Evolutionary conservation across 257 asterid genomes (phyloP).

Genomic region (Capsicum pubescens): DNA sequence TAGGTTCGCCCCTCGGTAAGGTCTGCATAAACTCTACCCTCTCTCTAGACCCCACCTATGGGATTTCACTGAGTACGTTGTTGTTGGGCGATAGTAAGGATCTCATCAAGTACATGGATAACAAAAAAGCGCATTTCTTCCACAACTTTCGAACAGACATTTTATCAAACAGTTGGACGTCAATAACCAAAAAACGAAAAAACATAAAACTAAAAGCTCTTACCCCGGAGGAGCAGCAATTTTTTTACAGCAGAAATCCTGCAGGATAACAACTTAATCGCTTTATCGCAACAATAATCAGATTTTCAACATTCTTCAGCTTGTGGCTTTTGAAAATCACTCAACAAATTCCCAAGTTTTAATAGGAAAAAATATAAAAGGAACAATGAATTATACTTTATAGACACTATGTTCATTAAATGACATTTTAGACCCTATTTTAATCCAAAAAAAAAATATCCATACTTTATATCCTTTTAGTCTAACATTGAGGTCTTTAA

Average conservation of each 20-base stretch:
- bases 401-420: not conserved
- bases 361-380: not conserved
- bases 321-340: too few species aligned
- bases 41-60: too few species aligned
- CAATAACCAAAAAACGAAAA: not conserved
- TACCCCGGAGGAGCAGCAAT: not conserved
- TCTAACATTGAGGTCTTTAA: too few species aligned
- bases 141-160: not conserved
- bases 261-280: not conserved
- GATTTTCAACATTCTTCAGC: not conserved
- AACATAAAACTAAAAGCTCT: not conserved
- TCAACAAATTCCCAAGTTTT: not conserved
- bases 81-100: not conserved
- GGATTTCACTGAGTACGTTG: too few species aligned
- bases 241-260: not conserved
- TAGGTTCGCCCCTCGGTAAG: too few species aligned
- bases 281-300: not conserved
- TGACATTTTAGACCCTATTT: too few species aligned
- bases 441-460: too few species aligned
- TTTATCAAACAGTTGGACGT: not conserved
- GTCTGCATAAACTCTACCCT: too few species aligned
- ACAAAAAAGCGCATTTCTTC: not conserved
- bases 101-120: not conserved
- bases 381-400: not conserved
- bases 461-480: too few species aligned